phyloP scores from a whole-genome alignment of 306 rosid species.

The Medicago arabica region DNA sequence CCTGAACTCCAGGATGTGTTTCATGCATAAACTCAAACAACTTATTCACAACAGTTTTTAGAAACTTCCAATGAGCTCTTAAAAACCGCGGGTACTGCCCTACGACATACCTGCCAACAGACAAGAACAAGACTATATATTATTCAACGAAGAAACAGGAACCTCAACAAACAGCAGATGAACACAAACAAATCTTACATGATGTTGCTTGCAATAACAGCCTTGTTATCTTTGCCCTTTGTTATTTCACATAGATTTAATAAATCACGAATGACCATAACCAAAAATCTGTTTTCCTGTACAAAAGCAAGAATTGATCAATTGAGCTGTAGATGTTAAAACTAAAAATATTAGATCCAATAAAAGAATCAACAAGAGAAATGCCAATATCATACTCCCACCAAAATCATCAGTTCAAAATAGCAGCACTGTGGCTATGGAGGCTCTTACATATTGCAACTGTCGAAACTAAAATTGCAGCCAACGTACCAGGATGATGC shows the following conservation, averaged over 20 bases:
- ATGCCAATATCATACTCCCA: neutral
- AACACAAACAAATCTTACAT: slow-evolving; percentile 61
- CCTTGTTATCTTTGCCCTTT: slow-evolving; percentile 98
- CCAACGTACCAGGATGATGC: neutral
- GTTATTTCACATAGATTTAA: slow-evolving; percentile 92
- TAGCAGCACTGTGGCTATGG: neutral
- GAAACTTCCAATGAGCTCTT: slow-evolving; percentile 97
- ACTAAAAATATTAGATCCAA: neutral
- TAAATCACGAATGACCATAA: slow-evolving; percentile 95
- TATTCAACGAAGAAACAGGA: slow-evolving; percentile 16
- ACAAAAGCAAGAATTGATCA: slow-evolving; percentile 35
- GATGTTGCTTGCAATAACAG: slow-evolving; percentile 96
- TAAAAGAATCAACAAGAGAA: slow-evolving; percentile 30
- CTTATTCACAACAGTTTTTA: slow-evolving; percentile 94
- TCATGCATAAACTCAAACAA: slow-evolving; percentile 99
- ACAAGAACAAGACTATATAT: slow-evolving; percentile 18
- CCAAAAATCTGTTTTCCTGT: slow-evolving; percentile 98
- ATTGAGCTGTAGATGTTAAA: slow-evolving; percentile 1
- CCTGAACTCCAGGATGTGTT: slow-evolving; percentile 99
- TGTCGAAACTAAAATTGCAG: neutral
- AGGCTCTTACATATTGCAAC: neutral
- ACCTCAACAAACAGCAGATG: neutral
- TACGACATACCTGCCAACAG: slow-evolving; percentile 86
- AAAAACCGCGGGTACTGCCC: slow-evolving; percentile 97
- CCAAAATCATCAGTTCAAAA: neutral